phyloP scores from a whole-genome alignment of 208 protist genomes.

The Blastocrithidia nonstop region DNA sequence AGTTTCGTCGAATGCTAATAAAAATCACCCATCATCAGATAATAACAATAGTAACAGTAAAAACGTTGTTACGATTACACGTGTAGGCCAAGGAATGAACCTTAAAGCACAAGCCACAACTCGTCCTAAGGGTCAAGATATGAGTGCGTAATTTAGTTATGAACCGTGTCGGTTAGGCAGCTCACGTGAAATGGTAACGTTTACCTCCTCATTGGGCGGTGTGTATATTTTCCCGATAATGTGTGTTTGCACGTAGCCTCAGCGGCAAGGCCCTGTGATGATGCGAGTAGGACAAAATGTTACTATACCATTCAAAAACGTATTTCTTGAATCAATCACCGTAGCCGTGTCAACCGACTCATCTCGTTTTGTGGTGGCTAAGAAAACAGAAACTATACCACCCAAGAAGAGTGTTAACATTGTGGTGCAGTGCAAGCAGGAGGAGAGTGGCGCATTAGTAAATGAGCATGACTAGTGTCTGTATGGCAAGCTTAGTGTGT shows the following conservation, averaged over 20 bases:
- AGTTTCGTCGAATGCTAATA: neutral
- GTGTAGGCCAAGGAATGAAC: neutral
- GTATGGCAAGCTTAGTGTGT: conserved; percentile 14
- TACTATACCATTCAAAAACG: conserved; percentile 87
- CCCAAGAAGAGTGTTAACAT: conserved; percentile 76
- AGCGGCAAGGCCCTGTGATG: conserved; percentile 88
- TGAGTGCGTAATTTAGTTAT: conserved; percentile 83
- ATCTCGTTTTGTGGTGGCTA: conserved; percentile 62
- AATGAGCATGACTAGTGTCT: conserved; percentile 10
- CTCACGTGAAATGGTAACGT: conserved; percentile 54
- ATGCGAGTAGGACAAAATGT: conserved; percentile 40
- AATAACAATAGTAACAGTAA: no score
- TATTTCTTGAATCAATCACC: conserved; percentile 73
- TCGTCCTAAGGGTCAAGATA: conserved; percentile 68
- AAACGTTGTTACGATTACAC: neutral
- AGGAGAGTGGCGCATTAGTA: conserved; percentile 7
- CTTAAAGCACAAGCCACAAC: conserved; percentile 16
- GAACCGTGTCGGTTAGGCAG: conserved; percentile 85
- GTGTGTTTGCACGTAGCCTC: conserved; percentile 72
- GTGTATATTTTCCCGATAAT: conserved; percentile 85
- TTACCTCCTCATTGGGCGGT: conserved; percentile 74
- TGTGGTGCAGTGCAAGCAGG: conserved; percentile 52
- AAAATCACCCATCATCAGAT: no score
- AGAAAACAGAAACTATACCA: conserved; percentile 58
- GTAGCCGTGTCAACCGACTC: conserved; percentile 77